phyloP scores from a whole-genome alignment of 2,329 filamentous ascomycete species.

The Myriangium duriaei region DNA sequence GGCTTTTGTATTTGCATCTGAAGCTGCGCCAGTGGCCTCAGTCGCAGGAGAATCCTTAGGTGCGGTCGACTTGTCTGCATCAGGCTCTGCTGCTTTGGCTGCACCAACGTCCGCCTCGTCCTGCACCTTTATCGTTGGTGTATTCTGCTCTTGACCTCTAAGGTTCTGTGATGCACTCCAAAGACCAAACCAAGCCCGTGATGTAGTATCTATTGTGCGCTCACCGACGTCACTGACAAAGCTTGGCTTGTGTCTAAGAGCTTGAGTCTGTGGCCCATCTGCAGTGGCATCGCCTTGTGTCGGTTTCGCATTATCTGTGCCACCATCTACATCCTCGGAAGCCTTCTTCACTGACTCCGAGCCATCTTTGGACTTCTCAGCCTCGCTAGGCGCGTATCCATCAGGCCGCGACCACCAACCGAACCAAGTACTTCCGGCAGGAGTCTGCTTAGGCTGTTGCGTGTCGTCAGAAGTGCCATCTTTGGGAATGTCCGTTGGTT shows the following conservation, averaged over 20 bases:
- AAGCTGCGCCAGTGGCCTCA: neutral
- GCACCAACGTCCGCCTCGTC: slow-evolving; percentile 10
- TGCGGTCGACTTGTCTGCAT: neutral
- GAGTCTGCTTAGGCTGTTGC: slow-evolving; percentile 14
- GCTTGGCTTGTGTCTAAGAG: neutral
- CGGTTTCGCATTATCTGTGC: neutral
- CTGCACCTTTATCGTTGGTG: slow-evolving; percentile 15
- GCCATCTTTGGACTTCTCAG: slow-evolving; percentile 25
- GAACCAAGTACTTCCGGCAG: slow-evolving; percentile 27
- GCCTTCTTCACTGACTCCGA: slow-evolving; percentile 4
- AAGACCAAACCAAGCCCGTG: slow-evolving; percentile 36
- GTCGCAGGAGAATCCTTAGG: slow-evolving; percentile 2
- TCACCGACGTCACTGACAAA: slow-evolving; percentile 14
- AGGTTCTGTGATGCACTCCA: slow-evolving; percentile 38
- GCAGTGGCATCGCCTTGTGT: too few relatives aligned
- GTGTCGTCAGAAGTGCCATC: neutral
- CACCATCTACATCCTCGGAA: neutral
- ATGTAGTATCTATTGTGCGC: slow-evolving; percentile 11
- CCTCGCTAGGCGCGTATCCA: slow-evolving; percentile 25
- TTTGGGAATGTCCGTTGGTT: slow-evolving; percentile 11
- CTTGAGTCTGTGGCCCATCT: too few relatives aligned
- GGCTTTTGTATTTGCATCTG: neutral
- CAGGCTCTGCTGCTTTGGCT: slow-evolving; percentile 7
- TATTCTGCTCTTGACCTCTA: slow-evolving; percentile 18
- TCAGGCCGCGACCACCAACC: slow-evolving; percentile 41